A percentile compares a stretch with the other conserved stretches of the same genome.
Evolutionary conservation across 805 yeast genomes (phyloP).

Genomic region (Kazachstania taianensis): DNA sequence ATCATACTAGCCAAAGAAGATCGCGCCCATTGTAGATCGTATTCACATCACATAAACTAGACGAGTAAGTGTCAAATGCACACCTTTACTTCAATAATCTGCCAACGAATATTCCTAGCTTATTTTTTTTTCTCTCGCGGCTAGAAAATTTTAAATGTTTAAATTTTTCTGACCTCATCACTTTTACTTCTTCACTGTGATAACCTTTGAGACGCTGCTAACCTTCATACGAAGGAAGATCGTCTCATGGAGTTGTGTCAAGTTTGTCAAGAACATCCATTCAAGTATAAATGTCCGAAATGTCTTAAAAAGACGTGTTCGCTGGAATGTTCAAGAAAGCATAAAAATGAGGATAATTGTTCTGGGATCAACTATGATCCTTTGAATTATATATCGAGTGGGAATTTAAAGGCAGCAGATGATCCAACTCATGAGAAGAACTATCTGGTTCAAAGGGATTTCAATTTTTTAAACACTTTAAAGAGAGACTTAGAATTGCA

Average conservation of each 20-base stretch:
- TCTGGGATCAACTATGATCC: conserved; percentile 52
- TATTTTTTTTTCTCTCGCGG: no score
- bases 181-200: no score
- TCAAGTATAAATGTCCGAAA: conserved; percentile 74
- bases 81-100: no score
- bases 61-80: no score
- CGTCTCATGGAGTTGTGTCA: conserved; percentile 31
- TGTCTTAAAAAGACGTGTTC: conserved; percentile 63
- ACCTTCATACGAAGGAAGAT: no score
- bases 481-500: conserved; percentile 53
- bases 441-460: conserved; percentile 61
- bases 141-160: background rate
- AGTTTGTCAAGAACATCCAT: conserved; percentile 34
- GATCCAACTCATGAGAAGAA: conserved; percentile 33
- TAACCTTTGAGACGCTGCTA: no score
- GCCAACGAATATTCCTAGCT: no score
- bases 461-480: conserved; percentile 55
- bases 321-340: conserved; percentile 57
- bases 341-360: conserved; percentile 54
- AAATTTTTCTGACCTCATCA: no score
- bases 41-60: no score
- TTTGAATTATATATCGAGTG: conserved; percentile 43
- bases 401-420: conserved; percentile 32
- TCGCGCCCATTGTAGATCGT: no score
- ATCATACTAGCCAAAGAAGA: no score